Percentiles rank a stretch among this genome's conserved stretches.
phyloP scores from a whole-genome alignment of 139 green algal genomes.

The Zygnema cylindricum region DNA sequence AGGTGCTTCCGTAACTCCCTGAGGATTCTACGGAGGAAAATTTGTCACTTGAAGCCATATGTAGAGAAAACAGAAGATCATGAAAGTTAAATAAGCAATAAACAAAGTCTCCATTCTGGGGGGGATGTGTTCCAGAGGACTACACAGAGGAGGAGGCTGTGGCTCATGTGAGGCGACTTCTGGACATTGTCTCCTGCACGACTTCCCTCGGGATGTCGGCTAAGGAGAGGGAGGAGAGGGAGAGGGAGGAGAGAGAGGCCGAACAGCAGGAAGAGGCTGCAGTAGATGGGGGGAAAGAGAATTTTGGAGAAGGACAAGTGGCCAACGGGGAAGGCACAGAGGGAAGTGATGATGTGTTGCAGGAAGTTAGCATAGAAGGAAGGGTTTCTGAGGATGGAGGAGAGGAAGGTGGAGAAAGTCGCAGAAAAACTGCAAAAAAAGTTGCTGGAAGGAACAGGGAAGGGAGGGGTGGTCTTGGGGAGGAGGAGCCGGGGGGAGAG shows the following conservation, averaged over 20 bases:
- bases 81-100: too few relatives aligned
- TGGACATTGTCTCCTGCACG: conserved; percentile 60
- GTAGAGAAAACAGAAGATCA: too few relatives aligned
- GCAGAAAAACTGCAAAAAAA: not conserved
- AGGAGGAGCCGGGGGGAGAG: not conserved
- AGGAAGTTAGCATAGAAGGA: not conserved
- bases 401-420: not conserved
- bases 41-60: too few relatives aligned
- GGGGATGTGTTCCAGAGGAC: conserved; percentile 46
- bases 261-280: not conserved
- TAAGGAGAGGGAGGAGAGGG: conserved; percentile 44
- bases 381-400: not conserved
- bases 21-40: too few relatives aligned
- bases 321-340: not conserved
- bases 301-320: not conserved
- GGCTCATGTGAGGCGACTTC: conserved; percentile 51
- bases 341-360: not conserved
- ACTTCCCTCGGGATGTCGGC: conserved; percentile 46
- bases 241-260: conserved; percentile 44
- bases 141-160: conserved; percentile 45
- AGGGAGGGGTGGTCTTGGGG: not conserved
- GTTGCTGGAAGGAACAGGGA: not conserved
- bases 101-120: too few relatives aligned
- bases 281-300: not conserved
- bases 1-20: too few relatives aligned